Conservation (phyloP, 78 protist species). For the Creolimax fragrantissima region DNA sequence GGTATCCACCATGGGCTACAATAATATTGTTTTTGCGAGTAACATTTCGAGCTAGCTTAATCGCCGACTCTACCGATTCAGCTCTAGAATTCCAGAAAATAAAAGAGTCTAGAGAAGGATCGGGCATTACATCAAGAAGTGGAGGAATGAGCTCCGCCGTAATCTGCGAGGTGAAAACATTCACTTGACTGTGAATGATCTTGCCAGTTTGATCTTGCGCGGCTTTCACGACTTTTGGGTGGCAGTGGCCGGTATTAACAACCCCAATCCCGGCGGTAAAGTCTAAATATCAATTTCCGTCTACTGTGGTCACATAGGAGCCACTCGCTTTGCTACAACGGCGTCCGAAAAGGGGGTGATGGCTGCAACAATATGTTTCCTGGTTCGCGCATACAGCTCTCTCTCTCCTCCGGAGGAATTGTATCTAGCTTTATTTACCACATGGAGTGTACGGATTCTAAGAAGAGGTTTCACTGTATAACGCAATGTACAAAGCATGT, state of each 20-base stretch:
- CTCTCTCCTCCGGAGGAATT: too few relatives aligned
- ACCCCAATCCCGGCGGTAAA: slow-evolving; percentile 47
- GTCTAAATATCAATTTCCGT: slow-evolving; percentile 34
- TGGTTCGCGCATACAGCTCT: not conserved
- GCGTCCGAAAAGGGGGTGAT: not conserved
- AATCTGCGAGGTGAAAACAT: not conserved
- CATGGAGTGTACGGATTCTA: too few relatives aligned
- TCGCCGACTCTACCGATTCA: slow-evolving; percentile 62
- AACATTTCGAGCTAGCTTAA: slow-evolving; percentile 37
- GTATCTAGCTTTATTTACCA: too few relatives aligned
- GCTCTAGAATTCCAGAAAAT: slow-evolving; percentile 48
- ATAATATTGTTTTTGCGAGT: slow-evolving; percentile 38
- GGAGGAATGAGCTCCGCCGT: not conserved
- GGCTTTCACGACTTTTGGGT: slow-evolving; percentile 47
- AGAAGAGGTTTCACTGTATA: too few relatives aligned
- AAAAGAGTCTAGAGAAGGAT: not conserved
- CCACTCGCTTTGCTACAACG: slow-evolving; percentile 5
- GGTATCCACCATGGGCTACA: slow-evolving; percentile 52
- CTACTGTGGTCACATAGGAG: not conserved
- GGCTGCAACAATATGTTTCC: not conserved
- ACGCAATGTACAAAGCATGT: too few relatives aligned
- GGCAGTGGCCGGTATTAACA: slow-evolving; percentile 47
- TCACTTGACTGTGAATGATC: slow-evolving; percentile 35
- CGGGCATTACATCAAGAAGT: slow-evolving; percentile 13
- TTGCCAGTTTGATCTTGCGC: slow-evolving; percentile 31